phyloP scores from a whole-genome alignment of 2,329 filamentous ascomycete genomes.

The Blastomyces parvus region DNA sequence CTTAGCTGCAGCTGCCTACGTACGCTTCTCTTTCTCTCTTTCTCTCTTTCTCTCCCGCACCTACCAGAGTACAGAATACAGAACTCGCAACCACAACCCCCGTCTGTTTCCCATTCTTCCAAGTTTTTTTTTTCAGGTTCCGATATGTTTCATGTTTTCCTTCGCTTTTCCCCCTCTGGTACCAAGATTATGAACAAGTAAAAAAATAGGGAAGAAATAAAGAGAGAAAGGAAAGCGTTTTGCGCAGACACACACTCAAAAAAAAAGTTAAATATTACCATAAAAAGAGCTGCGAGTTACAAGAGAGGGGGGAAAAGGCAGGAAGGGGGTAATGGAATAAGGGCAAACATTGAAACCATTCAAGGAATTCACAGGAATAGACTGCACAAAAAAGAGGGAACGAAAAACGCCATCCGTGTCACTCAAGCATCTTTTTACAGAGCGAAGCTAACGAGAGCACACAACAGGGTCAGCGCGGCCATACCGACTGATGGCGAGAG shows the following conservation, averaged over 20 bases:
- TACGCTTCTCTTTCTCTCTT: too few relatives aligned
- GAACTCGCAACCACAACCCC: too few relatives aligned
- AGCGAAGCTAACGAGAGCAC: conserved; percentile 37
- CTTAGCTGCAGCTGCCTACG: too few relatives aligned
- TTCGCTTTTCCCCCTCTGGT: background rate
- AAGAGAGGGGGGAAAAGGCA: background rate
- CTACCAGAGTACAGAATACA: too few relatives aligned
- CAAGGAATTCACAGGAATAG: conserved; percentile 6
- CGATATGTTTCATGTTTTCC: background rate
- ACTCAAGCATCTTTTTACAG: conserved; percentile 27
- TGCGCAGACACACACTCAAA: background rate
- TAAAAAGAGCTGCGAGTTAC: conserved; percentile 2
- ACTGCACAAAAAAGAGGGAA: background rate
- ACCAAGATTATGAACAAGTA: background rate
- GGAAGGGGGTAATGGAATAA: background rate
- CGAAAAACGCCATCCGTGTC: conserved; percentile 6
- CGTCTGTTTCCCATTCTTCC: background rate
- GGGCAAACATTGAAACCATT: background rate
- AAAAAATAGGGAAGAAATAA: background rate
- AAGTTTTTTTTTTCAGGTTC: background rate
- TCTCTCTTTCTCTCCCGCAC: too few relatives aligned
- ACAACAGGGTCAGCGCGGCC: conserved; percentile 37
- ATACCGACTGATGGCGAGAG: conserved; percentile 29
- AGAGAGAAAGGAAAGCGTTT: background rate
- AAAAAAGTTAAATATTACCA: conserved; percentile 4